Evolutionary conservation across 805 yeast genomes (phyloP).

Genomic region (Ogataea neopini): DNA sequence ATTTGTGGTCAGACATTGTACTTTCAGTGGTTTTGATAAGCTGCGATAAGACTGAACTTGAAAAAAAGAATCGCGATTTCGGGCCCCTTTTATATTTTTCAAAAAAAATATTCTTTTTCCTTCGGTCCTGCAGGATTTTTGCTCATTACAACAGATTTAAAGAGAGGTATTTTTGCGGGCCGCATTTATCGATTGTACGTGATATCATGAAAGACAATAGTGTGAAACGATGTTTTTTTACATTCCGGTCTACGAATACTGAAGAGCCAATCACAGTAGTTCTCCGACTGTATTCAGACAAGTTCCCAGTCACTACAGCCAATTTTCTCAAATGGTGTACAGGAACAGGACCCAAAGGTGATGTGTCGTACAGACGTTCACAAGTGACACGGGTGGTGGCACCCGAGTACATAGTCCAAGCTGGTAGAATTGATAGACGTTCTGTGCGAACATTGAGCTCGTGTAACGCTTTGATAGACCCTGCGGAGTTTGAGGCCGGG

Average conservation of each 20-base stretch:
- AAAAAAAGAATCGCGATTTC: not conserved
- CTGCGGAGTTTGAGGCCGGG: conserved; percentile 9
- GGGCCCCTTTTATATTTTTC: conserved; percentile 3
- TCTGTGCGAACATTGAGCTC: not conserved
- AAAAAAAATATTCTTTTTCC: not conserved
- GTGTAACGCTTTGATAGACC: conserved; percentile 9
- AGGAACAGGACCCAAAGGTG: conserved; percentile 10
- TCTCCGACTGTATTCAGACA: conserved; percentile 13
- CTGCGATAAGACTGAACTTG: not conserved
- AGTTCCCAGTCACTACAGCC: conserved; percentile 17
- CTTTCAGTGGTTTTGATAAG: not conserved
- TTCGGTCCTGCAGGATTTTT: not conserved
- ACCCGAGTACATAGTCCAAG: conserved; percentile 33
- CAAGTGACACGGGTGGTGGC: conserved; percentile 28
- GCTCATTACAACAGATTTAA: not conserved
- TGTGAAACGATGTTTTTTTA: conserved; percentile 7
- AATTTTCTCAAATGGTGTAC: conserved; percentile 19
- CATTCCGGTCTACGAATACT: not conserved
- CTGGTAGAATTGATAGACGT: conserved; percentile 22
- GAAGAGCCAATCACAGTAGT: conserved; percentile 11
- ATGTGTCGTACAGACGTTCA: conserved; percentile 21
- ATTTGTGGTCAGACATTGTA: conserved; percentile 55
- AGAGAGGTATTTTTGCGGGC: not conserved
- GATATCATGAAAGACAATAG: not conserved
- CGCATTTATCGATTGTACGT: not conserved